Percentiles rank a stretch among this genome's conserved stretches.
These are phyloP conservation scores for Ambrosia artemisiifolia DNA, from an alignment of 129 eudicot species.

Conservation along the genomic window DNA sequence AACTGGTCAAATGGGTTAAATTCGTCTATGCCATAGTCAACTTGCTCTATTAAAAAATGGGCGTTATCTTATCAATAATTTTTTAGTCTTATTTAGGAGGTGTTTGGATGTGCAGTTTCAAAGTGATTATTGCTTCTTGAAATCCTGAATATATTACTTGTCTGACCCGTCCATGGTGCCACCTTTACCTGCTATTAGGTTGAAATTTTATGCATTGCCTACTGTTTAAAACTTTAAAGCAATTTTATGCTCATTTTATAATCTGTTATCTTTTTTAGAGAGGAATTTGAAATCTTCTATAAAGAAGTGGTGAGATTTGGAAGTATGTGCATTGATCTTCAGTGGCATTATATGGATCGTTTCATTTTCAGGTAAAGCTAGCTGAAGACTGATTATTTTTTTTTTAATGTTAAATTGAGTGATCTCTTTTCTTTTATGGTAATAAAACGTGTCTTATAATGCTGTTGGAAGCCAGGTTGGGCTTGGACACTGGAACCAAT, in stretches of 20 bases:
- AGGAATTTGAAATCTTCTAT: conserved; percentile 71
- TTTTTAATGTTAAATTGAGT: no score
- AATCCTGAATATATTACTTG: background rate
- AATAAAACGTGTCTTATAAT: background rate
- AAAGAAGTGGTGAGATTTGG: conserved; percentile 89
- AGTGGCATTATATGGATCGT: conserved; percentile 78
- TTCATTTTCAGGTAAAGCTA: conserved; percentile 56
- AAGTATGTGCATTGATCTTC: conserved; percentile 74
- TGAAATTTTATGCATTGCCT: background rate
- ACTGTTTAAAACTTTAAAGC: background rate
- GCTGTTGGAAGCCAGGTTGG: conserved; percentile 48
- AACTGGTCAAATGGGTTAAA: background rate
- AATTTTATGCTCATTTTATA: background rate
- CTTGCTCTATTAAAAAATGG: background rate
- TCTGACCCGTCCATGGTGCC: background rate
- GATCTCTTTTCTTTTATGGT: background rate
- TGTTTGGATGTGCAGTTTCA: background rate
- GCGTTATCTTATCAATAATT: background rate
- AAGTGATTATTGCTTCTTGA: background rate
- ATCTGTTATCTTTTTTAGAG: conserved; percentile 41
- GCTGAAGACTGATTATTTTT: no score
- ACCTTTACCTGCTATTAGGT: background rate
- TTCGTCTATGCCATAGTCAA: background rate
- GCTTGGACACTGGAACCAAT: conserved; percentile 46
- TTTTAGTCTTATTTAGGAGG: background rate